Percentiles rank a stretch among this genome's conserved stretches.
Evolutionary conservation across 225 moss, liverwort and hornwort species (phyloP).

Genomic region (Climacium dendroides): DNA sequence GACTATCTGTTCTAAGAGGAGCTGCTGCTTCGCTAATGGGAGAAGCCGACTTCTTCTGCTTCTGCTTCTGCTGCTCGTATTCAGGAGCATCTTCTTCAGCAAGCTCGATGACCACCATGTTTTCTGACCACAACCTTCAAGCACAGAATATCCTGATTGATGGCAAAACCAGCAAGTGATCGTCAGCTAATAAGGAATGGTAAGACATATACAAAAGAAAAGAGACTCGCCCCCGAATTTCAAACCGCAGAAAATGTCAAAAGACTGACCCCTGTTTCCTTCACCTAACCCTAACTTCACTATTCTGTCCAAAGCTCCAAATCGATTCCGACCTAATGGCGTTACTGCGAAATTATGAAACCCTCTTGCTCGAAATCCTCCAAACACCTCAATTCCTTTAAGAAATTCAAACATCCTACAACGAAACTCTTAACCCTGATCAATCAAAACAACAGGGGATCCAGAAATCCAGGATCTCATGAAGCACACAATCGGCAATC

Average conservation of each 20-base stretch:
- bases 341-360: background rate
- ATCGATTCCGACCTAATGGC: background rate
- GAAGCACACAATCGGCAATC: background rate
- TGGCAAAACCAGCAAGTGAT: background rate
- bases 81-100: constrained; percentile 18
- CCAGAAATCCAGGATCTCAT: background rate
- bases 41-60: background rate
- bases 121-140: background rate
- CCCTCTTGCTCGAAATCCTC: background rate
- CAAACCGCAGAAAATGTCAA: background rate
- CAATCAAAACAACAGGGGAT: background rate
- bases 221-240: background rate
- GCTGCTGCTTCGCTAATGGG: background rate
- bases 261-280: background rate
- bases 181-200: background rate
- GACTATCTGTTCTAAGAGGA: background rate
- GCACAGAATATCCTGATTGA: background rate
- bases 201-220: background rate
- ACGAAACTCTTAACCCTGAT: background rate
- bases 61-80: constrained; percentile 2
- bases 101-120: constrained; percentile 35
- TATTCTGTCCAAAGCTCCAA: background rate
- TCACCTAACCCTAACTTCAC: background rate
- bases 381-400: background rate
- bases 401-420: background rate